These are phyloP conservation scores for Lactarius pseudohatsudake DNA, from an alignment of 768 basidiomycete genomes.

Conservation along the genomic window DNA sequence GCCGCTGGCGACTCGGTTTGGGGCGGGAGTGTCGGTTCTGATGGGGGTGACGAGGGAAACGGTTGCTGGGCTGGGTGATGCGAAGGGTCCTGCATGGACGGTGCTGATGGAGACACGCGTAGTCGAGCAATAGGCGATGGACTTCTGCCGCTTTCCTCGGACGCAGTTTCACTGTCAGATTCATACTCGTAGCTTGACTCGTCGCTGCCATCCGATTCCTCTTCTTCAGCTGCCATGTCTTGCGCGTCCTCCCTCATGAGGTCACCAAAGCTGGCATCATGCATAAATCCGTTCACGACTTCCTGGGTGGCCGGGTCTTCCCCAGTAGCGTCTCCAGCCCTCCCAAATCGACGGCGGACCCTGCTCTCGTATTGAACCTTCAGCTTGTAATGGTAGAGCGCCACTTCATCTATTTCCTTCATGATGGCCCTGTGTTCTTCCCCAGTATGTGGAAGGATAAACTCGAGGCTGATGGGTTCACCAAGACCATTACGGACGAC, in stretches of 20 bases:
- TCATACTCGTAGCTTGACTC: constrained; percentile 38
- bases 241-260: constrained; percentile 75
- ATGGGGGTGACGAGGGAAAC: constrained; percentile 5
- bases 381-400: constrained; percentile 90
- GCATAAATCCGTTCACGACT: constrained; percentile 78
- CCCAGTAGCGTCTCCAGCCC: constrained; percentile 55
- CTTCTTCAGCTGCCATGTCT: constrained; percentile 73
- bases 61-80: not conserved
- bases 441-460: constrained; percentile 80
- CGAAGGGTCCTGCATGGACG: not conserved
- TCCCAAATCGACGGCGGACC: constrained; percentile 80
- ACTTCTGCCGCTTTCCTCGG: constrained; percentile 25
- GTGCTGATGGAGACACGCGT: not conserved
- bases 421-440: constrained; percentile 75
- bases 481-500: constrained; percentile 88
- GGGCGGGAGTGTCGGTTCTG: not conserved
- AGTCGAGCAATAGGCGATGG: not conserved
- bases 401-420: constrained; percentile 84
- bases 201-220: constrained; percentile 48
- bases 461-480: constrained; percentile 73
- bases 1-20: constrained; percentile 2
- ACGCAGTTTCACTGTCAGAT: constrained; percentile 35
- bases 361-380: constrained; percentile 93
- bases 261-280: constrained; percentile 79
- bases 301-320: constrained; percentile 84